These are phyloP conservation scores for Dictyostelium capitatum DNA, from an alignment of 78 protist genomes.

Conservation along the genomic window DNA sequence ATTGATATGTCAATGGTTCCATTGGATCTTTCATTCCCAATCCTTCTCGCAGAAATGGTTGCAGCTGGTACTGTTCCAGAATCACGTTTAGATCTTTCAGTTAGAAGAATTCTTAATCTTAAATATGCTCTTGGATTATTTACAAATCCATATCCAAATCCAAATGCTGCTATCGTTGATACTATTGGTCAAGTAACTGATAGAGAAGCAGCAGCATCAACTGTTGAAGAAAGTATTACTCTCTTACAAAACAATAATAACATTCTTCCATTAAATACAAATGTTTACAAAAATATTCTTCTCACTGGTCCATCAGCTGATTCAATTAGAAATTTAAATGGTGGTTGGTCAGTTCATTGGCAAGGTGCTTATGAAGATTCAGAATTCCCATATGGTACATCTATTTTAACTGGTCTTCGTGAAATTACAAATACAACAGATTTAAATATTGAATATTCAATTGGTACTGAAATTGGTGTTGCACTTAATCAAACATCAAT, in stretches of 20 bases:
- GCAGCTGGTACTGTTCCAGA: constrained; percentile 61
- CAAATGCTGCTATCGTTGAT: neutral
- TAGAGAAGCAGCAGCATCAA: constrained; percentile 34
- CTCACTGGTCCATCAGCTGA: constrained; percentile 73
- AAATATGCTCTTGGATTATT: constrained; percentile 82
- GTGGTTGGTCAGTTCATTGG: constrained; percentile 87
- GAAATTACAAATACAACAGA: neutral
- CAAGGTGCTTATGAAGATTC: constrained; percentile 72
- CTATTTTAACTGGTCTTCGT: constrained; percentile 58
- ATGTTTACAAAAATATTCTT: constrained; percentile 13
- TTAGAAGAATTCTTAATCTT: constrained; percentile 62
- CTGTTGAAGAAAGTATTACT: constrained; percentile 55
- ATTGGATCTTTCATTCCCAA: constrained; percentile 66
- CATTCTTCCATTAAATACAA: constrained; percentile 30
- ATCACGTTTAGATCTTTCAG: constrained; percentile 62
- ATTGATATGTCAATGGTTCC: constrained; percentile 91
- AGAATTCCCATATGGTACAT: constrained; percentile 65
- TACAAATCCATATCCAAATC: constrained; percentile 67
- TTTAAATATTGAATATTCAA: constrained; percentile 14
- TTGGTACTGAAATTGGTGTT: constrained; percentile 39
- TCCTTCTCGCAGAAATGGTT: constrained; percentile 36
- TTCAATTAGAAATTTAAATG: constrained; percentile 45
- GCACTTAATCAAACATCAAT: constrained; percentile 11
- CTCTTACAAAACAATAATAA: constrained; percentile 66
- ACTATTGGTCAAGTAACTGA: constrained; percentile 75